phyloP scores from a whole-genome alignment of 352 stramenopile genomes.

The Phytophthora sansomeana region DNA sequence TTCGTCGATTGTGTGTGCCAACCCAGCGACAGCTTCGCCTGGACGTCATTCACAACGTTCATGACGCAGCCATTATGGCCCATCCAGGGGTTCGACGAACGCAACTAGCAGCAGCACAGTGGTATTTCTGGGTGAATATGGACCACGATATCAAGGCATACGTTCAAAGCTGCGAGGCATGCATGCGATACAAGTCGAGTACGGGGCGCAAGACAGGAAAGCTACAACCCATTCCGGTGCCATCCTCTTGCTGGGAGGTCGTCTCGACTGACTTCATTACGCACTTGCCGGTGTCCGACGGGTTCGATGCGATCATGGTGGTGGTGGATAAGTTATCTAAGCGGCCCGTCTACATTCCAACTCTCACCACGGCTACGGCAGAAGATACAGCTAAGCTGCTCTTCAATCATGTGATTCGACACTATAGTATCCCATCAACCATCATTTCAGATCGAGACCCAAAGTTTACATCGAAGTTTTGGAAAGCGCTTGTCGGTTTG shows the following conservation, averaged over 20 bases:
- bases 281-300: neutral
- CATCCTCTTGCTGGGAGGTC: constrained; percentile 29
- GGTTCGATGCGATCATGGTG: constrained; percentile 13
- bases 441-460: constrained; percentile 27
- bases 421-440: constrained; percentile 14
- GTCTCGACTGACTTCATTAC: constrained; percentile 42
- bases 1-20: no score
- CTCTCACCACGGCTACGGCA: constrained; percentile 11
- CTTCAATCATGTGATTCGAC: constrained; percentile 13
- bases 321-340: constrained; percentile 37
- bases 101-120: neutral
- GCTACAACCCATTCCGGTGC: constrained; percentile 23
- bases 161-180: constrained; percentile 35
- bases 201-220: constrained; percentile 22
- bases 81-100: constrained; percentile 7
- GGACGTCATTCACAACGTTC: no score
- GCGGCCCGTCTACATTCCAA: constrained; percentile 23
- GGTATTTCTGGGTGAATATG: neutral
- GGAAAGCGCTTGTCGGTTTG: neutral
- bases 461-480: constrained; percentile 28
- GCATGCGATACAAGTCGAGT: constrained; percentile 31
- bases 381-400: constrained; percentile 18
- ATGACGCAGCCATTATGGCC: neutral
- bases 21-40: no score
- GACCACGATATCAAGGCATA: constrained; percentile 17